Base-by-base conservation (phyloP, 202 grass and related monocot species). In the Zoysia matrella region DNA sequence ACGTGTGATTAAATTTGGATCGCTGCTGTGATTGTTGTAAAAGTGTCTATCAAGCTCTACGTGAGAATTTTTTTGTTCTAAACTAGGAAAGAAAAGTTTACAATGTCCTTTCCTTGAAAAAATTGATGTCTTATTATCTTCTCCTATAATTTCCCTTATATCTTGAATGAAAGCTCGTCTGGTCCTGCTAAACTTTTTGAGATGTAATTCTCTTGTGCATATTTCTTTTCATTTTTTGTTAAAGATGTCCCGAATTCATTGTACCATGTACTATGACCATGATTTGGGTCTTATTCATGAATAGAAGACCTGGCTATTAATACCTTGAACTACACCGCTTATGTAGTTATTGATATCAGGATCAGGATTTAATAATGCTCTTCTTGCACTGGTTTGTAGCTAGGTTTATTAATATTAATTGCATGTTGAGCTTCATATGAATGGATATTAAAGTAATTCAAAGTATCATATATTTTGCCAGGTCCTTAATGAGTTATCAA, bases 21-120 rank as follows among this genome's bases (percentile, higher is more conserved):
- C 51, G 8, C 58, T 77, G 72, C 4, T 40, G 22, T 77, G 14
- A 72, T 52, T n/a, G 1, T 65, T 53, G 18, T 4, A 14, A 52
- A 82, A 72, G 45, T 5, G 52, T 80, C 18, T 4, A n/a, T 71
- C 56, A 58, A 14, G 15, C 41, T 81, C n/a, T 72, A 57, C 65
- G 42, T 60, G 54, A 42, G 5, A 41, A 10, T 70, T 88, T 60
- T 43, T 1, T 45, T 70, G 15, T 45, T 13, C 47, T 85, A 40
- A 3, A 72, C 22, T 79, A 47, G 49, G 40, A 79, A 83, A 46
- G 8, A 13, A 13, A 79, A 62, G 30, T 12, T n/a, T 78, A 15
- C 46, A 6, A 43, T 58, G 2, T 2, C 4, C 39, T 74, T 15
- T 67, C 18, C 3, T 15, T 67, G 11, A 57, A 56, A 54, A 50